A percentile compares a stretch with the other conserved stretches of the same genome.
phyloP scores from a whole-genome alignment of 2,329 filamentous ascomycete genomes.

The Penicillium sp. region DNA sequence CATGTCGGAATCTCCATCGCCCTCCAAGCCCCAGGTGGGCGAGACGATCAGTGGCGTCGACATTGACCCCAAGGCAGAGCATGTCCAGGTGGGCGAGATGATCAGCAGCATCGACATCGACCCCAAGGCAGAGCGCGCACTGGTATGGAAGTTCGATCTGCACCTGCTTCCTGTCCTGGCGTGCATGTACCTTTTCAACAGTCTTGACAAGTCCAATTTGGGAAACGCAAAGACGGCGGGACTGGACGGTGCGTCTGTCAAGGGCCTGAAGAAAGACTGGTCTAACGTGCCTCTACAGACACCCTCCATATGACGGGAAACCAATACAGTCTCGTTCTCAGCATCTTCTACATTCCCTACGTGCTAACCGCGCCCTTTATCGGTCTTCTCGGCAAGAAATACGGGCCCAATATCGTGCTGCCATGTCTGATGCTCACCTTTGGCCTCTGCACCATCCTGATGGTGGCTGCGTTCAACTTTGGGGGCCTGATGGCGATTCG shows the following conservation, averaged over 20 bases:
- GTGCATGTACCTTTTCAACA: slow-evolving; percentile 55
- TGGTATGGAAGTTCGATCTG: slow-evolving; percentile 52
- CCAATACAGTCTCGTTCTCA: slow-evolving; percentile 29
- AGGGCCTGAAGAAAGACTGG: too few species aligned
- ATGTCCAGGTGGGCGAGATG: slow-evolving; percentile 5
- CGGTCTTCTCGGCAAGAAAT: slow-evolving; percentile 29
- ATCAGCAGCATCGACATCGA: slow-evolving; percentile 33
- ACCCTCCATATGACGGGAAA: slow-evolving; percentile 24
- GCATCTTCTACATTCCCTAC: slow-evolving; percentile 30
- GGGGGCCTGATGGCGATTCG: slow-evolving; percentile 26
- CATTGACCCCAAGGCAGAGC: slow-evolving; percentile 36
- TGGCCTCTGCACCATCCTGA: slow-evolving; percentile 23
- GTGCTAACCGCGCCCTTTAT: slow-evolving; percentile 29
- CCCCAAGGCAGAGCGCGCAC: slow-evolving; percentile 37
- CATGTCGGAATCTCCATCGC: slow-evolving; percentile 7
- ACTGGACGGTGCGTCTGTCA: slow-evolving; percentile 14
- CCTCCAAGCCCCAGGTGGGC: neutral
- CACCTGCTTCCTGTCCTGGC: slow-evolving; percentile 52
- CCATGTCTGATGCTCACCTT: slow-evolving; percentile 30
- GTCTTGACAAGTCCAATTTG: slow-evolving; percentile 44
- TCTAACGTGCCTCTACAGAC: slow-evolving; percentile 14
- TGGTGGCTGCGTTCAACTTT: slow-evolving; percentile 25
- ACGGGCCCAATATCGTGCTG: slow-evolving; percentile 26
- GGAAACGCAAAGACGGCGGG: slow-evolving; percentile 31
- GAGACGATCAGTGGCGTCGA: slow-evolving; percentile 19